phyloP scores from a whole-genome alignment of 768 basidiomycete genomes.

The Tylopilus balloui region DNA sequence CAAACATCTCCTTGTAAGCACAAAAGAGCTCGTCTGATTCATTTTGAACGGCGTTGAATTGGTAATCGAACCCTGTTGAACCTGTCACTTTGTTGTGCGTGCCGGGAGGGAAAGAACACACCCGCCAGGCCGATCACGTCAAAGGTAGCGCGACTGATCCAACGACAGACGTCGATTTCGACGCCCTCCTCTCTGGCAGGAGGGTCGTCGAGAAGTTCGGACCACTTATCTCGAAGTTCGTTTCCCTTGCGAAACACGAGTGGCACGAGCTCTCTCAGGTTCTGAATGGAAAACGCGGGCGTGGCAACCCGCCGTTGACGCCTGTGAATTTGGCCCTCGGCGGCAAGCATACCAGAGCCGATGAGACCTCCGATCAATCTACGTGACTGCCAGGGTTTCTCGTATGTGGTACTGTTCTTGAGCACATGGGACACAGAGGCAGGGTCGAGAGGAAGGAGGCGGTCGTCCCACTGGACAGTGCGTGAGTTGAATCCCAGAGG shows the following conservation, averaged over 20 bases:
- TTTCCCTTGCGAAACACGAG: constrained; percentile 66
- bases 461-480: constrained; percentile 60
- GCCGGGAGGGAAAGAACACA: constrained; percentile 27
- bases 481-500: constrained; percentile 9
- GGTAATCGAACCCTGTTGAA: constrained; percentile 74
- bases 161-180: constrained; percentile 71
- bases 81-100: not conserved
- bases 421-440: constrained; percentile 69
- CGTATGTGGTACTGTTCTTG: constrained; percentile 65
- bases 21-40: constrained; percentile 73
- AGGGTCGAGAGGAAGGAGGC: constrained; percentile 80
- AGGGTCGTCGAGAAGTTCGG: constrained; percentile 38
- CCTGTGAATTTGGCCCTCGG: constrained; percentile 73
- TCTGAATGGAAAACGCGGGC: constrained; percentile 78
- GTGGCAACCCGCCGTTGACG: constrained; percentile 75
- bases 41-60: constrained; percentile 78
- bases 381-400: constrained; percentile 82
- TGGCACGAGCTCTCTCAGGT: constrained; percentile 66
- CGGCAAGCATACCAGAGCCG: constrained; percentile 77
- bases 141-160: constrained; percentile 80
- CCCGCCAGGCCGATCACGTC: constrained; percentile 91
- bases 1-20: constrained; percentile 87
- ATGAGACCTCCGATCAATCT: constrained; percentile 70
- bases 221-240: constrained; percentile 60
- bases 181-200: constrained; percentile 14